phyloP scores from a whole-genome alignment of 208 protist genomes.

The Acanthamoeba lenticulata region DNA sequence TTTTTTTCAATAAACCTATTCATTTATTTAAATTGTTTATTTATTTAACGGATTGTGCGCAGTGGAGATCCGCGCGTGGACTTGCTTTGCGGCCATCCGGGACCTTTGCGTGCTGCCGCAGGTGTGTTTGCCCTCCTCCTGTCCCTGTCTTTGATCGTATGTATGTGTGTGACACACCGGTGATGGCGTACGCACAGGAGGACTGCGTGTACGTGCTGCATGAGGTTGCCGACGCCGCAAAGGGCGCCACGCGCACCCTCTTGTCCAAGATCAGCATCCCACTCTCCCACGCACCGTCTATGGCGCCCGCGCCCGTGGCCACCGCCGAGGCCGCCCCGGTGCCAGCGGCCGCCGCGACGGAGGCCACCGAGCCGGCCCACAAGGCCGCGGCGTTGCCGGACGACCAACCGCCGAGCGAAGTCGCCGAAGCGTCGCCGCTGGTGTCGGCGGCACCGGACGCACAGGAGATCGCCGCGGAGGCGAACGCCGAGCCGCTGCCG shows the following conservation, averaged over 20 bases:
- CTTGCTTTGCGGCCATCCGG: background rate
- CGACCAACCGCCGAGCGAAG: too few species aligned
- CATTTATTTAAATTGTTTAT: background rate
- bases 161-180: too few species aligned
- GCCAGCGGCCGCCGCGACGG: too few species aligned
- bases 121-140: background rate
- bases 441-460: too few species aligned
- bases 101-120: background rate
- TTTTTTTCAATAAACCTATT: background rate
- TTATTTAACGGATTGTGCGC: background rate
- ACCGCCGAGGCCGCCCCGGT: background rate
- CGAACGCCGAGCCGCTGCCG: too few species aligned
- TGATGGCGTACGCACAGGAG: too few species aligned
- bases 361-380: too few species aligned
- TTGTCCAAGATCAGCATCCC: constrained; percentile 1
- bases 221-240: background rate
- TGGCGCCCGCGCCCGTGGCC: background rate
- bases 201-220: constrained; percentile 1
- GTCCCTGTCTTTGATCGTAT: too few species aligned
- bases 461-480: too few species aligned
- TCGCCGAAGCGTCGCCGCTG: too few species aligned
- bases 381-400: too few species aligned
- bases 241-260: background rate
- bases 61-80: constrained; percentile 42
- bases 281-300: background rate